These are phyloP conservation scores for Jaapia argillacea DNA, from an alignment of 768 basidiomycete species.

Conservation along the genomic window DNA sequence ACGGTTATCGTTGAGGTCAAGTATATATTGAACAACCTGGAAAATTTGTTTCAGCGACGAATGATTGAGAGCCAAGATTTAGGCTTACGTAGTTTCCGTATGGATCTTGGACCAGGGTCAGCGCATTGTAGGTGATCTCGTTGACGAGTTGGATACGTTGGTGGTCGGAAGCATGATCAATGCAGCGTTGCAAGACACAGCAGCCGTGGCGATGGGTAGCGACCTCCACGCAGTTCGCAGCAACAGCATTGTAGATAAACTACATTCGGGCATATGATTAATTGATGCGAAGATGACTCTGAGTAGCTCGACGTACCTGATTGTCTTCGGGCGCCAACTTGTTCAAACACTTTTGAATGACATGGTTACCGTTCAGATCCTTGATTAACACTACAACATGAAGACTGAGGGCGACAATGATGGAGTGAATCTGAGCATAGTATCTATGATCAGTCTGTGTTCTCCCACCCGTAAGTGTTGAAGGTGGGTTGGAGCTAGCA, in stretches of 20 bases:
- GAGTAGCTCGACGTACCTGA: constrained; percentile 47
- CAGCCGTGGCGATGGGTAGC: constrained; percentile 97
- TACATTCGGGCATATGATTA: constrained; percentile 23
- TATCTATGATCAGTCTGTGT: constrained; percentile 17
- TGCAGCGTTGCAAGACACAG: constrained; percentile 95
- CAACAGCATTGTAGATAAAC: constrained; percentile 99
- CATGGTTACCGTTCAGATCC: constrained; percentile 94
- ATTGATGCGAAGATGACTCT: neutral
- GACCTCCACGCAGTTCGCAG: constrained; percentile 97
- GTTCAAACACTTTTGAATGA: constrained; percentile 99
- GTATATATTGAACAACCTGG: constrained; percentile 93
- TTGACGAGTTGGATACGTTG: constrained; percentile 95
- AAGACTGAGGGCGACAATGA: constrained; percentile 92
- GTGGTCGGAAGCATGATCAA: constrained; percentile 94
- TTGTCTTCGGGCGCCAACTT: constrained; percentile 98
- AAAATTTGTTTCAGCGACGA: constrained; percentile 1
- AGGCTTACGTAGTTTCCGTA: constrained; percentile 79
- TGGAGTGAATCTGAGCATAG: constrained; percentile 79
- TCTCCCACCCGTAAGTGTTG: constrained; percentile 37
- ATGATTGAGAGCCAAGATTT: neutral
- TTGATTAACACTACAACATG: constrained; percentile 99
- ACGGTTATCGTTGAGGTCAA: constrained; percentile 95
- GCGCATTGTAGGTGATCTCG: constrained; percentile 97
- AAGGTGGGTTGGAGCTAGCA: constrained; percentile 22
- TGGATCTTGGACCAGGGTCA: constrained; percentile 96